Conservation (phyloP, 768 basidiomycete species). For the Boletus rubropictus region DNA sequence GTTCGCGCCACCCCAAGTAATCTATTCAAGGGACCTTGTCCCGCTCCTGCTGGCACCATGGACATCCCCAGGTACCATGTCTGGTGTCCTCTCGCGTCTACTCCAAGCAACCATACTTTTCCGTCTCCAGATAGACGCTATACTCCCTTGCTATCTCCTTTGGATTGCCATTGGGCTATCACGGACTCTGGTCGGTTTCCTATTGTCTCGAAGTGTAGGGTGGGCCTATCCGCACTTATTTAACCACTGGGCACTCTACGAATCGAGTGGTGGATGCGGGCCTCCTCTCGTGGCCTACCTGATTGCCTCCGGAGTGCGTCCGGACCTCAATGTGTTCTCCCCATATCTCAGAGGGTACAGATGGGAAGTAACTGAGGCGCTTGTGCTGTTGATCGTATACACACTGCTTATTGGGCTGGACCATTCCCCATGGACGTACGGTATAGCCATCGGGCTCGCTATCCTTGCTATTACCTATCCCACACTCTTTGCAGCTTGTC, state of each 20-base stretch:
- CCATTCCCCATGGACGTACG: constrained; percentile 38
- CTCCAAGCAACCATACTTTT: constrained; percentile 16
- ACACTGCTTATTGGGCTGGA: constrained; percentile 27
- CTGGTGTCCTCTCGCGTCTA: constrained; percentile 19
- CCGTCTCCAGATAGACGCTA: constrained; percentile 3
- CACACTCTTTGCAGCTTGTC: neutral
- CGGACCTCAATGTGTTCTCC: constrained; percentile 1
- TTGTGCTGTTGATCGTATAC: constrained; percentile 8
- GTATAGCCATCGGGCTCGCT: constrained; percentile 24
- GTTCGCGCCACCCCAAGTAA: constrained; percentile 37
- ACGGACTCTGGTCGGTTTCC: constrained; percentile 17
- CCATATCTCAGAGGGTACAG: constrained; percentile 6
- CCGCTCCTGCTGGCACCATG: constrained; percentile 35
- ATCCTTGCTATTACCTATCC: constrained; percentile 17
- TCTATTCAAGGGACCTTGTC: constrained; percentile 30
- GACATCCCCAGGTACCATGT: constrained; percentile 24
- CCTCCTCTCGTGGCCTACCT: constrained; percentile 27
- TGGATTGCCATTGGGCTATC: constrained; percentile 22
- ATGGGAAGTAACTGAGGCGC: constrained; percentile 15
- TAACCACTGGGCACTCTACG: constrained; percentile 37
- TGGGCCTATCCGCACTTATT: constrained; percentile 37
- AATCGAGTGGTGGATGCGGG: constrained; percentile 34
- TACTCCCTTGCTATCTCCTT: constrained; percentile 12
- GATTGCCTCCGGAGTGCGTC: constrained; percentile 16
- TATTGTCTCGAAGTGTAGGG: constrained; percentile 28